Conservation (phyloP, 306 rosid genomes). For the Cicer chorassanicum region DNA sequence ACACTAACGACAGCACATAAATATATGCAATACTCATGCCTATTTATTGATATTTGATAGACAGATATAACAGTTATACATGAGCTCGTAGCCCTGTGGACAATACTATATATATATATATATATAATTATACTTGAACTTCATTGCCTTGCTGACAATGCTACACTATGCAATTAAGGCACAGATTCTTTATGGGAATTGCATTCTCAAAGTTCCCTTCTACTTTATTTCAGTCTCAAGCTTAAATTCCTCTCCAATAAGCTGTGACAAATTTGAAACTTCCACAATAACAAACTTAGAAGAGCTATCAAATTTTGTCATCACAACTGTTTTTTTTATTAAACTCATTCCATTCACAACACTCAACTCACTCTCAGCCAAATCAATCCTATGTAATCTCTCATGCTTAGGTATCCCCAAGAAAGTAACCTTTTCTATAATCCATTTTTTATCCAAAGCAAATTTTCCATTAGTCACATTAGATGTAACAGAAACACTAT, state of each 20-base stretch:
- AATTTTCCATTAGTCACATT: slow-evolving; percentile 63
- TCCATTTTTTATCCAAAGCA: slow-evolving; percentile 64
- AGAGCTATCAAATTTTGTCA: slow-evolving; percentile 37
- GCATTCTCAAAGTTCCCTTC: slow-evolving; percentile 20
- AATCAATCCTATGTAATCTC: not conserved
- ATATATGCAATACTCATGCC: too few species aligned
- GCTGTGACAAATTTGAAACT: slow-evolving; percentile 56
- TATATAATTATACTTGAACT: not conserved
- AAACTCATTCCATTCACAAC: slow-evolving; percentile 44
- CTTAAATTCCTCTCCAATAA: slow-evolving; percentile 69
- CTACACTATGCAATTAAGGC: not conserved
- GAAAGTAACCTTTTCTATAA: slow-evolving; percentile 62
- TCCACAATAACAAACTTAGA: slow-evolving; percentile 52
- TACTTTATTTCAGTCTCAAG: slow-evolving; percentile 45
- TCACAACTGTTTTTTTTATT: slow-evolving; percentile 39
- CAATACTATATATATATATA: too few species aligned
- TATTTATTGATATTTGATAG: not conserved
- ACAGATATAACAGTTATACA: not conserved
- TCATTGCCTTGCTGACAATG: not conserved
- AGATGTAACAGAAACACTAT: slow-evolving; percentile 51
- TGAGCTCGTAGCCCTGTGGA: too few species aligned
- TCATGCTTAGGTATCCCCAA: slow-evolving; percentile 61
- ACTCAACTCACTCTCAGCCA: slow-evolving; percentile 37
- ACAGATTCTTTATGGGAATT: slow-evolving; percentile 10
- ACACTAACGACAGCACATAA: not conserved